phyloP scores from a whole-genome alignment of 805 yeast species.

The Ogataea glucozyma region DNA sequence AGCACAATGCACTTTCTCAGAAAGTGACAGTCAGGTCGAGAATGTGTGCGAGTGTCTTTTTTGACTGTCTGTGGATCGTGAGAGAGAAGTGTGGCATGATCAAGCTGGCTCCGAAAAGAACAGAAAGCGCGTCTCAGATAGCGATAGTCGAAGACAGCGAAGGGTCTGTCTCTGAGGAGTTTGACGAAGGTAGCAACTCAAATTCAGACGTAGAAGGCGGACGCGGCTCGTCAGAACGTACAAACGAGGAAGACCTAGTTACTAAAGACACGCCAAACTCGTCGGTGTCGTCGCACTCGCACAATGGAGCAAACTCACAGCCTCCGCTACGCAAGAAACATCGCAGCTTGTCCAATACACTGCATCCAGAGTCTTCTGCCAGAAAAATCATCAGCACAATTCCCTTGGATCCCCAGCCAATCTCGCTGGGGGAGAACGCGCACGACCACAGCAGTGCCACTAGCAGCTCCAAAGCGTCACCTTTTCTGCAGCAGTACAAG shows the following conservation, averaged over 20 bases:
- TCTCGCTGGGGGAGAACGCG: slow-evolving; percentile 37
- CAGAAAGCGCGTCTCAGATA: slow-evolving; percentile 29
- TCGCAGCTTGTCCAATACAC: slow-evolving; percentile 53
- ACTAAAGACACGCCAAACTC: slow-evolving; percentile 26
- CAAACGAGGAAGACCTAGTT: not conserved
- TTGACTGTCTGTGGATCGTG: slow-evolving; percentile 83
- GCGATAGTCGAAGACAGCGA: slow-evolving; percentile 35
- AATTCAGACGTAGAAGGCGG: slow-evolving; percentile 26
- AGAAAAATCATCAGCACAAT: slow-evolving; percentile 73
- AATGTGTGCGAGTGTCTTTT: slow-evolving; percentile 90
- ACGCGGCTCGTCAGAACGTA: slow-evolving; percentile 29
- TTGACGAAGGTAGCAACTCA: slow-evolving; percentile 18
- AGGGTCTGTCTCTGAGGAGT: slow-evolving; percentile 19
- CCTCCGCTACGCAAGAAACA: slow-evolving; percentile 35
- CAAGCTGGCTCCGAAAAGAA: slow-evolving; percentile 45
- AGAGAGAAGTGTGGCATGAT: slow-evolving; percentile 89
- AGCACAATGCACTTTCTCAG: slow-evolving; percentile 42
- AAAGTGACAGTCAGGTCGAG: slow-evolving; percentile 71
- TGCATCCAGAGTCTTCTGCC: slow-evolving; percentile 70
- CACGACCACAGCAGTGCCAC: slow-evolving; percentile 26
- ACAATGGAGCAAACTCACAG: too few species aligned
- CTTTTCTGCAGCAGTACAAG: slow-evolving; percentile 19
- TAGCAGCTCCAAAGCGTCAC: slow-evolving; percentile 23
- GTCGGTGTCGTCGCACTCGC: slow-evolving; percentile 6
- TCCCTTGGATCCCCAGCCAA: slow-evolving; percentile 84